Conservation (phyloP, 2,329 filamentous ascomycete genomes). For the Onygenales sp. region DNA sequence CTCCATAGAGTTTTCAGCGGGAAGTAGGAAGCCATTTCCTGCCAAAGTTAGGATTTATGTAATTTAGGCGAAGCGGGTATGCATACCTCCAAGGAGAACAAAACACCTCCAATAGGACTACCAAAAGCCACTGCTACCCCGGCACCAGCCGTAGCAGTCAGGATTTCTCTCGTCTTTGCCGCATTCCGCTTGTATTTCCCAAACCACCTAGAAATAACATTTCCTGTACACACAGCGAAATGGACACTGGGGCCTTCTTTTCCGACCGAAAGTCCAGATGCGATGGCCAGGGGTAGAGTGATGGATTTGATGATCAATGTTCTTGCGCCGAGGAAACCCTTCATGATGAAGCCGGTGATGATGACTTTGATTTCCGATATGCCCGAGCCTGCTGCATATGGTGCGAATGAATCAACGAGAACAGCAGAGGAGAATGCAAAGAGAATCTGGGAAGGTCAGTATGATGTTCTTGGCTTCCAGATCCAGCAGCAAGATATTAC, state of each 20-base stretch:
- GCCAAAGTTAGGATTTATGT: slow-evolving; percentile 11
- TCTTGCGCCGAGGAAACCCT: slow-evolving; percentile 86
- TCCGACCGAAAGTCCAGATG: slow-evolving; percentile 84
- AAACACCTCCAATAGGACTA: slow-evolving; percentile 89
- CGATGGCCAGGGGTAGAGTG: slow-evolving; percentile 81
- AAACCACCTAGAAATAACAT: slow-evolving; percentile 89
- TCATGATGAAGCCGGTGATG: slow-evolving; percentile 98
- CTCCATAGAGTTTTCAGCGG: slow-evolving; percentile 96
- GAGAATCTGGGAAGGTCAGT: slow-evolving; percentile 42
- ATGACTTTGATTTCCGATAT: slow-evolving; percentile 99
- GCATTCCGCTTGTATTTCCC: slow-evolving; percentile 86
- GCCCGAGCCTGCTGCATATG: slow-evolving; percentile 90
- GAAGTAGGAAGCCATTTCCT: slow-evolving; percentile 93
- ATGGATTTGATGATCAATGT: slow-evolving; percentile 92
- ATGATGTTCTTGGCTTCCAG: neutral
- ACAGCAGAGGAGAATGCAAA: slow-evolving; percentile 77
- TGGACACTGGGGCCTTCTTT: slow-evolving; percentile 99
- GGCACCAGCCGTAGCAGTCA: slow-evolving; percentile 88
- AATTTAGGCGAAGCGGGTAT: neutral
- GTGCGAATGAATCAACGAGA: slow-evolving; percentile 83
- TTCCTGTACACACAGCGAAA: slow-evolving; percentile 94
- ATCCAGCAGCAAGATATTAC: slow-evolving; percentile 14
- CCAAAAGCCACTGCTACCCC: slow-evolving; percentile 96
- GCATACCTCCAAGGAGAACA: slow-evolving; percentile 78
- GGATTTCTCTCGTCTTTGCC: slow-evolving; percentile 86